A percentile compares a stretch with the other conserved stretches of the same genome.
These are phyloP conservation scores for Eucalyptus regnans DNA, from an alignment of 345 rosid genomes.

Conservation along the genomic window DNA sequence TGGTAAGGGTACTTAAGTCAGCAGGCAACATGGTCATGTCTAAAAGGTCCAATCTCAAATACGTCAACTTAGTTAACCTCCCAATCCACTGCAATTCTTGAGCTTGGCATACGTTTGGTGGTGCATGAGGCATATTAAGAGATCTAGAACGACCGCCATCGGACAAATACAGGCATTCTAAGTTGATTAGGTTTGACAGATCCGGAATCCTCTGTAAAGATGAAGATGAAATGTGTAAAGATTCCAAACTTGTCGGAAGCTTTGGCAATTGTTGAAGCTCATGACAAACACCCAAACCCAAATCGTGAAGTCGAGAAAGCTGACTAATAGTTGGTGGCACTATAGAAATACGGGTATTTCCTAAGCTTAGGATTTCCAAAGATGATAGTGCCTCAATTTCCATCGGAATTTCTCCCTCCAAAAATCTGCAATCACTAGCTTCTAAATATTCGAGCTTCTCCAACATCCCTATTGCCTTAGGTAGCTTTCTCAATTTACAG, in stretches of 20 bases:
- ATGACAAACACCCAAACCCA: background rate
- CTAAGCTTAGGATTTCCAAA: background rate
- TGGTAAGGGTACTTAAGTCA: background rate
- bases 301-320: background rate
- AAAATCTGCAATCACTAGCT: too few relatives aligned
- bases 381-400: background rate
- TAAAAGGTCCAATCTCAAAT: background rate
- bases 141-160: background rate
- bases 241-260: background rate
- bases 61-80: background rate
- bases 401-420: background rate
- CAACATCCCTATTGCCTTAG: background rate
- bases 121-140: background rate
- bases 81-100: background rate
- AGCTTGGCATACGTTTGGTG: background rate
- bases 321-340: background rate
- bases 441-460: background rate
- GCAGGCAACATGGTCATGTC: background rate
- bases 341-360: background rate
- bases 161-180: background rate
- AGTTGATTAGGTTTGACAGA: background rate
- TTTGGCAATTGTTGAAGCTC: background rate
- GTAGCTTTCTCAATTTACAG: background rate
- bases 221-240: background rate
- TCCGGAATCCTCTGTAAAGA: background rate